phyloP scores from a whole-genome alignment of 129 eudicot species.

The carrot (Daucus carota) region DH1_v3.0 NC_030386.2:24386001-24386500 shows the following conservation, averaged over 20 bases:
- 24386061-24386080: conserved; percentile 47
- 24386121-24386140: conserved; percentile 56
- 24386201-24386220: conserved; percentile 43
- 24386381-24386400: conserved; percentile 60
- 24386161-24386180: conserved; percentile 70
- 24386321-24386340: conserved; percentile 38
- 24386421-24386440: neutral
- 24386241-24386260: conserved; percentile 49
- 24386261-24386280: conserved; percentile 67
- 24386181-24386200: conserved; percentile 40
- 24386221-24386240: conserved; percentile 53
- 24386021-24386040: conserved; percentile 58
- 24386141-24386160: conserved; percentile 43
- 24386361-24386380: conserved; percentile 34
- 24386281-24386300: conserved; percentile 38
- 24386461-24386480: conserved; percentile 2
- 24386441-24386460: neutral
- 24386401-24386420: conserved; percentile 28
- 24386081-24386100: conserved; percentile 40
- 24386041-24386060: conserved; percentile 39
- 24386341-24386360: conserved; percentile 39
- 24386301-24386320: conserved; percentile 40
- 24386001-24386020: conserved; percentile 33
- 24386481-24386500: neutral
- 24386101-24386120: conserved; percentile 66